Evolutionary conservation across 176 grass and related monocot genomes (phyloP), one percentile per base, ranked within the genome.

Genomic region (Ensete ventricosum): DNA sequence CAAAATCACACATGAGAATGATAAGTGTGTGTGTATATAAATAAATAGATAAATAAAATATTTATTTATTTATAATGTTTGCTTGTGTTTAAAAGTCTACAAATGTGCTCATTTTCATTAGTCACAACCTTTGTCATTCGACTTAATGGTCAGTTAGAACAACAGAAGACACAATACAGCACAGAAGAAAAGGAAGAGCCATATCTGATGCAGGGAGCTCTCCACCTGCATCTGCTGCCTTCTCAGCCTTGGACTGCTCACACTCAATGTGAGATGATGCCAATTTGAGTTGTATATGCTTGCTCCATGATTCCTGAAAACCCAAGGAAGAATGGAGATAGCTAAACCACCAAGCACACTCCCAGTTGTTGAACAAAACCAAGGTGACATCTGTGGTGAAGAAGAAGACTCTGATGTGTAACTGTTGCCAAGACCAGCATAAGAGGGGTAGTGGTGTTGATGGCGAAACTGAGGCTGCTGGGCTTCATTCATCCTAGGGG

Each of bases 141-240:
- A 60, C 16, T 60, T 60, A 60, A 43, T 23, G 22, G 50, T 51
- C 67, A 50, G 63, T 74, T 50, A 89, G 85, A 98, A 99, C 78
- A 99, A 72, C 27, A 94, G 78, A 21, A 94, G 80, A 74, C 90
- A 99, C 10, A 91, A 59, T 22, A 86, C 54, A 16, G 78, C 82
- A 76, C 88, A 87, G 51, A 93, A 79, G 43, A 57, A 81, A 50
- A 98, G 90, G 83, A 94, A 87, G 85, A 94, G 60, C 63, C 83
- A 82, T 51, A 91, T 79, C 78, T 99, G 90, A 77, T 94, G 88
- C 54, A 99, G 88, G 1, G 78, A 82, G 50, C 75, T 85, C 81
- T 87, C 95, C 52, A 99, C 29, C 76, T 88, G 82, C 51, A 87
- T 53, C 48, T 91, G 76, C 69, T 78, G 88, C 76, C 82, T 83